Evolutionary conservation across 768 basidiomycete genomes (phyloP).

Genomic region (Kwoniella mangroviensis): DNA sequence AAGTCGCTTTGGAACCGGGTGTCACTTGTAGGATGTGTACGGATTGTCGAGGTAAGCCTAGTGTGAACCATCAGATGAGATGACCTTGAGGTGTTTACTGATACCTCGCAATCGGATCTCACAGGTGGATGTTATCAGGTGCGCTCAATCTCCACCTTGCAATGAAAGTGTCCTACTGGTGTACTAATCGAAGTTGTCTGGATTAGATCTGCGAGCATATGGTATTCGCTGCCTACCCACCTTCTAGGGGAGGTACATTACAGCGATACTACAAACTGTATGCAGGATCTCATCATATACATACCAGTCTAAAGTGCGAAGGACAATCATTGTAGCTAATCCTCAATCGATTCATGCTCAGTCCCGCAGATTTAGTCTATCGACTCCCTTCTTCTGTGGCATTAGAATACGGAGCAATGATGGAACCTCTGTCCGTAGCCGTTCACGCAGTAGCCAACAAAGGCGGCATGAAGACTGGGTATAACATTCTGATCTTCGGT

Average conservation of each 20-base stretch:
- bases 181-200: neutral
- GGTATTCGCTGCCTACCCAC: slow-evolving; percentile 89
- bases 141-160: slow-evolving; percentile 20
- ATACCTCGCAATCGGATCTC: too few species aligned
- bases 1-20: slow-evolving; percentile 91
- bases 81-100: too few species aligned
- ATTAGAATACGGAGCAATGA: slow-evolving; percentile 95
- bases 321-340: neutral
- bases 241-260: slow-evolving; percentile 82
- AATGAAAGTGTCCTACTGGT: neutral
- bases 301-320: neutral
- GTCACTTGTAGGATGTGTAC: slow-evolving; percentile 81
- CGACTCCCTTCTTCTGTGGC: slow-evolving; percentile 79
- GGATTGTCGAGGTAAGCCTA: slow-evolving; percentile 76
- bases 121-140: slow-evolving; percentile 67
- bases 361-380: slow-evolving; percentile 71
- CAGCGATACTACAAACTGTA: slow-evolving; percentile 77
- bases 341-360: neutral
- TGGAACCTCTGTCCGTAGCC: slow-evolving; percentile 92
- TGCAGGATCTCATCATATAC: neutral
- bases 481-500: slow-evolving; percentile 82
- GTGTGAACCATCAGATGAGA: neutral
- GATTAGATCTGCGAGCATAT: slow-evolving; percentile 82
- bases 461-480: slow-evolving; percentile 71
- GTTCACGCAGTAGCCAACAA: slow-evolving; percentile 83